Percentiles rank a stretch among this genome's conserved stretches.
phyloP scores from a whole-genome alignment of 768 basidiomycete genomes.

The Tubosaeta brunneosetosa region DNA sequence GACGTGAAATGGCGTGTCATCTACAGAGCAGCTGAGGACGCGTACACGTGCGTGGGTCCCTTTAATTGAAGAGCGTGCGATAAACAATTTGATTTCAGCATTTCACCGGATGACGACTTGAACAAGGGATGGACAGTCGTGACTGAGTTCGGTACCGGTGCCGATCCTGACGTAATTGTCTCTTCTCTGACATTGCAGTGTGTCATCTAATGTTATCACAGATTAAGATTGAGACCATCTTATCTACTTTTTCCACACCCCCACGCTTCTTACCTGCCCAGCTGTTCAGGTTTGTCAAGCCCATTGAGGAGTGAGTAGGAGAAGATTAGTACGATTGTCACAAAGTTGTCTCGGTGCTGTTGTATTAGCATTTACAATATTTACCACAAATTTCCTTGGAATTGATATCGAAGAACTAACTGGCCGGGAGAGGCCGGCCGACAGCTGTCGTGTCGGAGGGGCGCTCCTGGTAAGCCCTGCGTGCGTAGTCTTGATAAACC shows the following conservation, averaged over 20 bases:
- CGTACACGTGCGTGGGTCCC: not conserved
- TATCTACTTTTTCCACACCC: not conserved
- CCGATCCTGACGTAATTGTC: not conserved
- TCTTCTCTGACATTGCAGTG: not conserved
- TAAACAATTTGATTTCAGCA: not conserved
- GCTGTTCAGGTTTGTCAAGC: not conserved
- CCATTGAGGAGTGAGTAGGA: not conserved
- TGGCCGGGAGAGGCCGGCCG: no score
- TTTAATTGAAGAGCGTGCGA: no score
- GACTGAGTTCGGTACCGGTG: not conserved
- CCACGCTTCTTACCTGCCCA: not conserved
- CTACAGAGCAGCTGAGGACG: not conserved
- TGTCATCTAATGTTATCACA: not conserved
- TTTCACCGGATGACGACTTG: not conserved
- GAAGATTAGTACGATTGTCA: no score
- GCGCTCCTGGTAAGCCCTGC: no score
- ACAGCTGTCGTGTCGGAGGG: no score
- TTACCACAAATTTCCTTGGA: no score
- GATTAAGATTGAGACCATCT: not conserved
- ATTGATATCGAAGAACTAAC: no score
- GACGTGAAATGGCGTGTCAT: not conserved
- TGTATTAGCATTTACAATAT: no score
- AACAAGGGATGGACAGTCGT: not conserved
- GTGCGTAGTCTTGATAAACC: no score
- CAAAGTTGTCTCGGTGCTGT: no score